Evolutionary conservation across 495 filamentous ascomycete species (phyloP).

Genomic region (Melanomma pulvis-pyrius): DNA sequence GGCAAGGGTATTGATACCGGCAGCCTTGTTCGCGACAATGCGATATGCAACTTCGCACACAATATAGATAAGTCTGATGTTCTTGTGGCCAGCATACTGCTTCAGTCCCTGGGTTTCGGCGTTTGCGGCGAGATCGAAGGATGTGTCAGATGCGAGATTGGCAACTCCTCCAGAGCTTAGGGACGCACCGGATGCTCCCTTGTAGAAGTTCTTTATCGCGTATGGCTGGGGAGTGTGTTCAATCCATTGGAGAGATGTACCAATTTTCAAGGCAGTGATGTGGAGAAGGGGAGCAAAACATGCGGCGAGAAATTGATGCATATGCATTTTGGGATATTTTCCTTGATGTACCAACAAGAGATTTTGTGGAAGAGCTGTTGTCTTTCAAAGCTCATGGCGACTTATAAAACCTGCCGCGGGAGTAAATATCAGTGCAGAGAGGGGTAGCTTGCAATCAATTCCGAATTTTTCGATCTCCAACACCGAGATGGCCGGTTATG

Average conservation of each 20-base stretch:
- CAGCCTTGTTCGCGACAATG: constrained; percentile 49
- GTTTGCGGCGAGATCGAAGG: constrained; percentile 48
- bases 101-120: constrained; percentile 53
- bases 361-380: background rate
- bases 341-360: background rate
- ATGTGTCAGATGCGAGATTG: constrained; percentile 24
- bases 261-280: constrained; percentile 37
- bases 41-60: constrained; percentile 50
- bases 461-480: too few relatives aligned
- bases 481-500: too few relatives aligned
- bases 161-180: constrained; percentile 9
- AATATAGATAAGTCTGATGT: constrained; percentile 50
- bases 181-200: constrained; percentile 35
- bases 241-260: constrained; percentile 39
- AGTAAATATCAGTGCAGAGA: too few relatives aligned
- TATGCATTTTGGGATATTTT: background rate
- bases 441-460: too few relatives aligned
- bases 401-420: background rate
- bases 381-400: background rate
- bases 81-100: constrained; percentile 46
- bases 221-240: constrained; percentile 45
- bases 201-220: constrained; percentile 45
- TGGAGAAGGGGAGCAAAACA: background rate
- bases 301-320: background rate
- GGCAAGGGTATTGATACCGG: constrained; percentile 40